Evolutionary conservation across 192 early-diverging fungal species (phyloP), one percentile per base, ranked within the genome.

Genomic region (Cetraspora pellucida): DNA sequence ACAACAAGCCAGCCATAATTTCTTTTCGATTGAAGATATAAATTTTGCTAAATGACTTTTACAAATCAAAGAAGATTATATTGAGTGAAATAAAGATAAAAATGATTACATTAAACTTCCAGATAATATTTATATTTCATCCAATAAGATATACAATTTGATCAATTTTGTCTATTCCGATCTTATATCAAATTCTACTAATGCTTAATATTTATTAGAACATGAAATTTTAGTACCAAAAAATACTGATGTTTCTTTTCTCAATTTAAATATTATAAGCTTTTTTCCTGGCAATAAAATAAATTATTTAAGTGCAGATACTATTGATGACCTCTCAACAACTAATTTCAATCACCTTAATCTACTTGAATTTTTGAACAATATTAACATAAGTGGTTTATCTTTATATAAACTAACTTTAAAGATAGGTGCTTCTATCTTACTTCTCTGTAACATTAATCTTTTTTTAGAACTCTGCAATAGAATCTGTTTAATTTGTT

Each of bases 101-200:
- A 19, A 9, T 2, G 23, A 79, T 3, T 54, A 27, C 23, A 44
- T 49, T 19, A 16, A 37, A 10, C 37, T 68, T 68, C 44, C 19
- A 0, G 25, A 68, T 46, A 2, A 68, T 46, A 68, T 68, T 68
- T 10, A 19, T 68, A 23, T 68, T 19, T 19, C 43, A 23, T 55
- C 31, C 55, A 52, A 65, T 67, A 14, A 46, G 44, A 0, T 16
- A 17, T 10, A 57, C 1, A 14, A 55, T 71, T 27, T 58, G 3
- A 75, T 81, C 27, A 31, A 52, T 47, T 68, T 17, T 19, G 45
- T 81, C 10, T 78, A 78, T 52, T 57, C 77, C 7, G 17, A 71
- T 23, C 11, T 78, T 5, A 0, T 19, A 1, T 13, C 2, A 4
- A 72, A 78, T 71, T 19, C 31, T 37, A 37, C 57, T 57, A 59